phyloP scores from a whole-genome alignment of 495 filamentous ascomycete genomes.

The Annulohypoxylon maeteangense region DNA sequence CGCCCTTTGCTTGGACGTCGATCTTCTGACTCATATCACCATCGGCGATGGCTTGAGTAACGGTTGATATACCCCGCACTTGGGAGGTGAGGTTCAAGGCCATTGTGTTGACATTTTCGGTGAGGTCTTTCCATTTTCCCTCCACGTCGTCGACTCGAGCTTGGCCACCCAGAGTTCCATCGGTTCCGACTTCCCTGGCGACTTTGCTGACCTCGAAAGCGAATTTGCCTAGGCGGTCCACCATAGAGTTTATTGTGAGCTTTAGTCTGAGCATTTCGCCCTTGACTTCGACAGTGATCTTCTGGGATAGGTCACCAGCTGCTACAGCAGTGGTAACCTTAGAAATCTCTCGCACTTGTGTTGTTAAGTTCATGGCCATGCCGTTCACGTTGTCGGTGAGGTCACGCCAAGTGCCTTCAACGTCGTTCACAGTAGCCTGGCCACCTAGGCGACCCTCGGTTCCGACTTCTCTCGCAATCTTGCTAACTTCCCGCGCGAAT shows the following conservation, averaged over 20 bases:
- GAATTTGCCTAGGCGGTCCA: slow-evolving; percentile 95
- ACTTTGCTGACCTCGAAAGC: slow-evolving; percentile 99
- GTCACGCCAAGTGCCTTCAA: slow-evolving; percentile 97
- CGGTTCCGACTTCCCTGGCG: slow-evolving; percentile 96
- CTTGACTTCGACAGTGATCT: slow-evolving; percentile 94
- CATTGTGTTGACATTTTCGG: slow-evolving; percentile 96
- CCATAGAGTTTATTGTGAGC: slow-evolving; percentile 99
- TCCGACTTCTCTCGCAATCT: slow-evolving; percentile 96
- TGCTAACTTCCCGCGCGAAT: slow-evolving; percentile 97
- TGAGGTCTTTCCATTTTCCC: slow-evolving; percentile 99
- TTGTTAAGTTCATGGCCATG: slow-evolving; percentile 98
- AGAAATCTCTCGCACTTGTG: slow-evolving; percentile 97
- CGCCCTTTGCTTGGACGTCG: slow-evolving; percentile 93
- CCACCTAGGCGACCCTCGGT: slow-evolving; percentile 95
- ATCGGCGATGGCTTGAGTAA: slow-evolving; percentile 96
- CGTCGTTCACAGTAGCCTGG: slow-evolving; percentile 96
- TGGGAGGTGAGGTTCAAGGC: slow-evolving; percentile 89
- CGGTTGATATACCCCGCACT: slow-evolving; percentile 94
- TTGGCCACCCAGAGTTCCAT: slow-evolving; percentile 94
- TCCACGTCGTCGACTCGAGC: slow-evolving; percentile 97
- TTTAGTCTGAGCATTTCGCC: slow-evolving; percentile 96
- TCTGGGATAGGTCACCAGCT: slow-evolving; percentile 91
- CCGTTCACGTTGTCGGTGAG: slow-evolving; percentile 98
- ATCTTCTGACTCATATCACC: slow-evolving; percentile 96
- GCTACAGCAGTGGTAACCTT: slow-evolving; percentile 98